A percentile compares a stretch with the other conserved stretches of the same genome.
Conservation (phyloP, 2,329 filamentous ascomycete species). For the Venturia nashicola region DNA sequence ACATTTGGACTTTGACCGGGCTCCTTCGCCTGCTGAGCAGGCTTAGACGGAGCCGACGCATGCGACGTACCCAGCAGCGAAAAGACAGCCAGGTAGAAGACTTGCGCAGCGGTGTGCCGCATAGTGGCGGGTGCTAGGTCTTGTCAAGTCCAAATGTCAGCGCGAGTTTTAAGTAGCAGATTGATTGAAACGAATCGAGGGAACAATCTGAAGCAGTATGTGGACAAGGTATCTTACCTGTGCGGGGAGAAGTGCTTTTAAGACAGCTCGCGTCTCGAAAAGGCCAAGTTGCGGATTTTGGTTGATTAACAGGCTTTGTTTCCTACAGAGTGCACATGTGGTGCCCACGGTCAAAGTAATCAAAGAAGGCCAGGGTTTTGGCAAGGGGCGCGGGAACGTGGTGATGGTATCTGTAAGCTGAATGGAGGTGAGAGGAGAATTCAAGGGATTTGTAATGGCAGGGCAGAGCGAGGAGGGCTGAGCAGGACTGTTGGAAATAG, state of each 20-base stretch:
- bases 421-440: neutral
- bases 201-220: neutral
- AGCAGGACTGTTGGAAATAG: neutral
- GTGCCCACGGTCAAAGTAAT: neutral
- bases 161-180: slow-evolving; percentile 17
- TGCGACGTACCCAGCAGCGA: slow-evolving; percentile 40
- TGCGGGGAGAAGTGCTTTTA: neutral
- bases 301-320: slow-evolving; percentile 2
- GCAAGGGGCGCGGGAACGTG: neutral
- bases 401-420: neutral
- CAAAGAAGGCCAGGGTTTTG: neutral
- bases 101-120: slow-evolving; percentile 36
- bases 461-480: neutral
- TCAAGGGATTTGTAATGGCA: neutral
- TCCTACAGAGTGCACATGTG: neutral
- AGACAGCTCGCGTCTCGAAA: slow-evolving; percentile 6
- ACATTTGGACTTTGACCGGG: slow-evolving; percentile 29
- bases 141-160: slow-evolving; percentile 18
- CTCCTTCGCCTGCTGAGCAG: slow-evolving; percentile 26
- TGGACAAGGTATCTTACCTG: neutral
- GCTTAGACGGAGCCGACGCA: slow-evolving; percentile 22
- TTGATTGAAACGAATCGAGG: neutral
- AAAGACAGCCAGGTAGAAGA: slow-evolving; percentile 52
- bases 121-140: slow-evolving; percentile 22
- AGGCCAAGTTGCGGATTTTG: slow-evolving; percentile 6